Conservation (phyloP, 2,329 filamentous ascomycete genomes). For the Corniculantispora saksenae region DNA sequence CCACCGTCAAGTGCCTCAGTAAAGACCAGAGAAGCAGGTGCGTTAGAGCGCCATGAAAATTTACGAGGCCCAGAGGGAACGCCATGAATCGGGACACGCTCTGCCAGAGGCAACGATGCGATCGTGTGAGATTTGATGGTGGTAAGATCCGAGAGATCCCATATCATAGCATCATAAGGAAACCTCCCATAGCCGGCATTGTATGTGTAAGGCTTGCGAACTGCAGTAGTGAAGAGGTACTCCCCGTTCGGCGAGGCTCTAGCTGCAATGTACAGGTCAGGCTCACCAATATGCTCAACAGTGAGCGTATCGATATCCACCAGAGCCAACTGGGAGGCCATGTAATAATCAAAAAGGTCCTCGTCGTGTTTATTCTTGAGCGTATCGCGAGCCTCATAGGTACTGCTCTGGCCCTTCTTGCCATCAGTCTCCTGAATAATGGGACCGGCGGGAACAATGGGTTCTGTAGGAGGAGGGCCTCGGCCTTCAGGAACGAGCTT, state of each 20-base stretch:
- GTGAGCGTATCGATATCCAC: conserved; percentile 3
- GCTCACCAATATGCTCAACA: background rate
- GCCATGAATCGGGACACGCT: conserved; percentile 7
- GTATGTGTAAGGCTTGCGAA: conserved; percentile 9
- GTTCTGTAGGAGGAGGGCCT: background rate
- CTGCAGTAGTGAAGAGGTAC: background rate
- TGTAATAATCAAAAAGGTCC: conserved; percentile 10
- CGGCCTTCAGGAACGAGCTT: conserved; percentile 8
- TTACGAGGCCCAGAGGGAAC: conserved; percentile 2
- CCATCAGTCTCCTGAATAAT: conserved; percentile 11
- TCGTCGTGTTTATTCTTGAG: conserved; percentile 15
- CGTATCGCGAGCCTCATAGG: conserved; percentile 13
- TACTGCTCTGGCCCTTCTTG: conserved; percentile 13
- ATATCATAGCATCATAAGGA: conserved; percentile 5
- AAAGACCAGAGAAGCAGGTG: conserved; percentile 1
- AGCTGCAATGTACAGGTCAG: background rate
- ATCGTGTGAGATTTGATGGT: background rate
- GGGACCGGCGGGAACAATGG: background rate
- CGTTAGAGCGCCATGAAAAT: conserved; percentile 10
- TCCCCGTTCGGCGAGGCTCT: conserved; percentile 12
- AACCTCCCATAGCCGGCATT: background rate
- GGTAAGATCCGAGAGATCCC: conserved; percentile 2
- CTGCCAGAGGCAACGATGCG: conserved; percentile 5
- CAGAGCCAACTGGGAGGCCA: conserved; percentile 10
- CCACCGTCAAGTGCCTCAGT: conserved; percentile 9